These are phyloP conservation scores for Penicillium hordei DNA, from an alignment of 2,329 filamentous ascomycete species.

Conservation along the genomic window DNA sequence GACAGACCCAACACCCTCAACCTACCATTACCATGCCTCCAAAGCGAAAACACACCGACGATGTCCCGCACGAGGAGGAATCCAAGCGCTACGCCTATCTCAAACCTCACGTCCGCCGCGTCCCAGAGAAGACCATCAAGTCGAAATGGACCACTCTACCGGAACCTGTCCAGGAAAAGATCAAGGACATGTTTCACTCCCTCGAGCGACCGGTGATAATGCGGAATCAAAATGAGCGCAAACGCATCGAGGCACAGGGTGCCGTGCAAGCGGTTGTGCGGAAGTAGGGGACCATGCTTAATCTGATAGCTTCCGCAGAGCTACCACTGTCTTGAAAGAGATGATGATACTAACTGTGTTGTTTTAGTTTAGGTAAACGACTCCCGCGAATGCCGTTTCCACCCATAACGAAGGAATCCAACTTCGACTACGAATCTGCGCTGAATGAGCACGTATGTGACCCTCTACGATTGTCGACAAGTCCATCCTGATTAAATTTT, in stretches of 20 bases:
- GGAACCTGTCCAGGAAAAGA: slow-evolving; percentile 43
- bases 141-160: slow-evolving; percentile 49
- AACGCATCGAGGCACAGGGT: slow-evolving; percentile 44
- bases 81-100: slow-evolving; percentile 40
- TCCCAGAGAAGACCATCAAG: slow-evolving; percentile 46
- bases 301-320: neutral
- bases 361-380: slow-evolving; percentile 39
- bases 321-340: neutral
- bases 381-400: slow-evolving; percentile 50
- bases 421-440: slow-evolving; percentile 47
- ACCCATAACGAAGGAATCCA: slow-evolving; percentile 42
- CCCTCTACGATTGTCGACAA: neutral
- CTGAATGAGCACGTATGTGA: slow-evolving; percentile 44
- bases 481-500: slow-evolving; percentile 13
- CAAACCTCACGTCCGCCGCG: slow-evolving; percentile 42
- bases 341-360: slow-evolving; percentile 1
- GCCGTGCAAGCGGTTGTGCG: slow-evolving; percentile 44
- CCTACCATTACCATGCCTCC: slow-evolving; percentile 26
- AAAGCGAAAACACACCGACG: slow-evolving; percentile 32
- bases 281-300: slow-evolving; percentile 34
- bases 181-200: slow-evolving; percentile 43
- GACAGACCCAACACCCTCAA: slow-evolving; percentile 2
- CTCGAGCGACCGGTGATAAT: slow-evolving; percentile 47
- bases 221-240: slow-evolving; percentile 43
- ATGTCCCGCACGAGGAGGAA: slow-evolving; percentile 16